Base-by-base conservation (phyloP, 306 rosid genomes). In the Psophocarpus tetragonolobus region DNA sequence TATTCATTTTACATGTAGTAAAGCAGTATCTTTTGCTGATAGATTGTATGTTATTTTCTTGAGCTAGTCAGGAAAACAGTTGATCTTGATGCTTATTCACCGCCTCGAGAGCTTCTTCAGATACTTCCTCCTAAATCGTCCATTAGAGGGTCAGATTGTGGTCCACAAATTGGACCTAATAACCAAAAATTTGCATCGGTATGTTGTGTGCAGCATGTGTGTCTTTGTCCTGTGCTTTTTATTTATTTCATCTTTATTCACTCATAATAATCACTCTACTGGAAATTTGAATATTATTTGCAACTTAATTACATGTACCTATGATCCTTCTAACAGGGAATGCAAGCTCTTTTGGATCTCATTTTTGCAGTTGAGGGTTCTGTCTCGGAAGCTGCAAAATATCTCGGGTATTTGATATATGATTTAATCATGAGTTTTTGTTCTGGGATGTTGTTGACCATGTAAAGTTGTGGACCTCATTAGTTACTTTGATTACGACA, bases 321-420 rank as follows among this genome's bases (percentile, higher is more conserved):
- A 21, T 64, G 30, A 12, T 75, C 66, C 57, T 81, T 76, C 29
- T 77, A 48, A 54, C 88, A 92, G 97, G 97, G 99, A 73, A 88
- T 95, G 99, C 97, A 92, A 87, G 94, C 97, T 82, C 84, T 95
- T 71, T 76, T 95, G 86, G 99, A 95, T 84, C 85, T 95, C 42
- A 80, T 95, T 68, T 89, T 84, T 81, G 88, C 97, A 38, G 92
- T 91, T 69, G 89, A 86, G 48, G 99, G 96, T 18, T 92, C 97
- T 35, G 75, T 92, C 61, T 79, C 99, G 0, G 97, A 95, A 41
- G 96, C 93, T 27, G 91, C 97, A 63, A 95, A 92, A 83, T 79
- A 87, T 81, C 87, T 95, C 3, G 99, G 99, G 96, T 92, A 90
- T 73, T 50, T 77, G 26, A 35, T 81, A 30, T 63, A 74, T 80